Evolutionary conservation across 2,329 filamentous ascomycete species (phyloP).

Genomic region (Fusarium graminum): DNA sequence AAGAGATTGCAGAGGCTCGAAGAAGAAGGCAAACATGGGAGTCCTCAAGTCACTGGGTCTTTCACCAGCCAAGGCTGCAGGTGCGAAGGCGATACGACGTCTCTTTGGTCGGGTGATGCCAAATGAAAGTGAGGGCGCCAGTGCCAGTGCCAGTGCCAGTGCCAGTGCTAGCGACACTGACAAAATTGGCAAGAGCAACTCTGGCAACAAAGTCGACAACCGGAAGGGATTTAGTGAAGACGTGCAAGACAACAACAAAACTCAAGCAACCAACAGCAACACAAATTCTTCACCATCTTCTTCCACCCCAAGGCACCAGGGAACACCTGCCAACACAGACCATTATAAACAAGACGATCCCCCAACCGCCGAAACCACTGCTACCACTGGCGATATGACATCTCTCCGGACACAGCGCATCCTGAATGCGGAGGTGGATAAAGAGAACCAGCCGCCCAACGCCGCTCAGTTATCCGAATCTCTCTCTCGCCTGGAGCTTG

Average conservation of each 20-base stretch:
- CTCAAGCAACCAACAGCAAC: constrained; percentile 7
- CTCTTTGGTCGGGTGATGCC: constrained; percentile 50
- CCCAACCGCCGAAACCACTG: constrained; percentile 8
- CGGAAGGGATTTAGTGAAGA: constrained; percentile 18
- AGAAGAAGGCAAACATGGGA: constrained; percentile 39
- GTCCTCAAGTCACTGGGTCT: constrained; percentile 50
- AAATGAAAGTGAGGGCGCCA: constrained; percentile 37
- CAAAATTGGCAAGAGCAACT: constrained; percentile 32
- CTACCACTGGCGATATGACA: constrained; percentile 41
- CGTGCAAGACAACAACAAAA: constrained; percentile 7
- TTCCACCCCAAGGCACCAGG: not conserved
- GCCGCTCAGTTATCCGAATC: constrained; percentile 18
- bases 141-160: constrained; percentile 23
- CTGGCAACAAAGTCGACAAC: constrained; percentile 21
- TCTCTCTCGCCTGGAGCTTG: constrained; percentile 41
- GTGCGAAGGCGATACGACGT: constrained; percentile 49
- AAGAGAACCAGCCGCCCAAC: constrained; percentile 51
- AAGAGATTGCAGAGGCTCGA: constrained; percentile 7
- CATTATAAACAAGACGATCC: constrained; percentile 6
- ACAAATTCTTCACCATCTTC: constrained; percentile 2
- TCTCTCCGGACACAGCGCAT: constrained; percentile 12
- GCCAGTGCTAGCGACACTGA: constrained; percentile 31
- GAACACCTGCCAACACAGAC: not conserved
- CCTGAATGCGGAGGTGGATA: constrained; percentile 32
- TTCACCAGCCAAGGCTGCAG: constrained; percentile 51